Evolutionary conservation across 208 protist genomes (phyloP), one percentile per base, ranked within the genome.

Genomic region (Borovskyia barvae): DNA sequence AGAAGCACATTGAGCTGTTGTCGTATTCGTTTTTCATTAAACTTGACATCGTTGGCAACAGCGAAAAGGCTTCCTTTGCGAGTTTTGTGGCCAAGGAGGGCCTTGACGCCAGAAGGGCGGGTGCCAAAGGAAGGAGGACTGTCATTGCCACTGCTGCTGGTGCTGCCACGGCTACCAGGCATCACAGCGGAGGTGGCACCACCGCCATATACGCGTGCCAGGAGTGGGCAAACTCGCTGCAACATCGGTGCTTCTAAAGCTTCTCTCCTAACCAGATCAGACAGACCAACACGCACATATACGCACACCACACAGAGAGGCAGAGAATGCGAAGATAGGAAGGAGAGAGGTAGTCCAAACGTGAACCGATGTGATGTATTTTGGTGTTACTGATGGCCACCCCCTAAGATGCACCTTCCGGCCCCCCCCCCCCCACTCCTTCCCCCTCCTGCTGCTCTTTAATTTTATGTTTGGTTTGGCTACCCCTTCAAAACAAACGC

Each of bases 1-100:
- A 94, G 73, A 11, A 94, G 56, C 5, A 57, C 68, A 65, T 94
- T 94, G 0, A 94, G 67, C 47, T 90, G 77, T 74, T 90, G 82
- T 3, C 88, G 79, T 25, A 94, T 58, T 0, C 58, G 52, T 56
- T 72, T 86, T 39, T 94, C 84, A 46, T 87, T 83, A 8, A 81
- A 37, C 2, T 41, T 69, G 20, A 88, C 73, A 37, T 89, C 82
- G 56, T 87, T 80, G 45, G 82, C 88, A 15, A 92, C 49, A 3
- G 88, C 80, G 46, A 87, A 90, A 42, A 94, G 76, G 50, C 65
- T 82, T 28, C 88, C 88, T 8, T 82, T 50, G n/a, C 88, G 82
- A n/a, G 75, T 73, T 7, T 79, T 77, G 9, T 56, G 55, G 15
- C 82, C 81, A 33, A 79, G 61, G 1, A 87, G 66, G 7, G 73